These are phyloP conservation scores for Euphrasia confusa DNA, from an alignment of 257 asterid genomes.

Conservation along the genomic window DNA sequence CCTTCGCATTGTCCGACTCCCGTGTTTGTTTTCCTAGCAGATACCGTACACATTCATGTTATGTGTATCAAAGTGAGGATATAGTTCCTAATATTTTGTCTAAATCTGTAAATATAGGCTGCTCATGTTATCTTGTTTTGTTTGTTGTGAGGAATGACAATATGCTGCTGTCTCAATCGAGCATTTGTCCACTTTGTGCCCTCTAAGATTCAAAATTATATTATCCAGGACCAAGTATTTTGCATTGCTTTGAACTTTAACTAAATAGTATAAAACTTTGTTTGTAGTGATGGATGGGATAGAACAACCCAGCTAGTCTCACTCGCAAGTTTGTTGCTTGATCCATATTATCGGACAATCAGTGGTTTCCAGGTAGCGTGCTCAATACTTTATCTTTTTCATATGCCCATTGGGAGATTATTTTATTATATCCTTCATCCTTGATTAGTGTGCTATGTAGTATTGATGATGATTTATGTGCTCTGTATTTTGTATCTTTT, in stretches of 20 bases:
- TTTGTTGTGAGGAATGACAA: conserved; percentile 9
- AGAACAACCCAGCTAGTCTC: conserved; percentile 94
- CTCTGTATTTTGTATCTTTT: neutral
- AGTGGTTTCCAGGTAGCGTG: conserved; percentile 82
- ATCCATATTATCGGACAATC: conserved; percentile 92
- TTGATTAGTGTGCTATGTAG: conserved; percentile 5
- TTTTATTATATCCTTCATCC: neutral
- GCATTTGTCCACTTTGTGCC: conserved; percentile 19
- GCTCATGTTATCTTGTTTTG: conserved; percentile 1
- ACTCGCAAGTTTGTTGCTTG: conserved; percentile 92
- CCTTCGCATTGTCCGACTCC: too few species aligned
- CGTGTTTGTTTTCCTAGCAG: neutral
- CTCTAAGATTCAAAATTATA: neutral
- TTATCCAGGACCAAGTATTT: conserved; percentile 9
- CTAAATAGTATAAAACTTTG: conserved; percentile 17
- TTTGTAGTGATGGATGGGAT: conserved; percentile 98
- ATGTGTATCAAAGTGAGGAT: conserved; percentile 14
- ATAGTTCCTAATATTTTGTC: conserved; percentile 14
- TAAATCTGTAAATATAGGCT: neutral
- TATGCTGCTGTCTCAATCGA: conserved; percentile 15
- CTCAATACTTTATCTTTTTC: conserved; percentile 22
- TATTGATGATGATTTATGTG: conserved; percentile 5
- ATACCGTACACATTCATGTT: conserved; percentile 1
- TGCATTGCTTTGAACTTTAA: conserved; percentile 23
- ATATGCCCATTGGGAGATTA: neutral